Evolutionary conservation across 805 yeast species (phyloP), one percentile per base, ranked within the genome.

Genomic region (Myxozyma neotropica): DNA sequence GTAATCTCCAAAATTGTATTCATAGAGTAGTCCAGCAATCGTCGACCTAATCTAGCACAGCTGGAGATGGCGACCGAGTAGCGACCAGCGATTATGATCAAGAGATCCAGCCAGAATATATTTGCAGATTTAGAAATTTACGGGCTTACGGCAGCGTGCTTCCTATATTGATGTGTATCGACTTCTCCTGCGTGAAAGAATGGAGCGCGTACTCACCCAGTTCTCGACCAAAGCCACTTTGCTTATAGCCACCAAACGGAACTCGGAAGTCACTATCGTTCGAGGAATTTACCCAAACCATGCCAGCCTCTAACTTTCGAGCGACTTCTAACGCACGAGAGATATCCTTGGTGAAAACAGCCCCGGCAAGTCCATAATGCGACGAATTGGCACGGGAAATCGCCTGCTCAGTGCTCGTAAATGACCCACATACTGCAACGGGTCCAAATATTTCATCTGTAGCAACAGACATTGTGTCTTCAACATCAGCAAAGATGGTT

Each of bases 151-250:
- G 43, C 21, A 47, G n/a, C n/a, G n/a, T n/a, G n/a, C n/a, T n/a
- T n/a, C 65, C 63, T 29, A 65, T 15, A 42, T 62, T 65, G 49
- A 76, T 71, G 54, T 75, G 78, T 52, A 92, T 95, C 53, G 97
- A 87, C 81, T 92, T 93, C 66, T 80, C 81, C 74, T 89, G 95
- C 64, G 89, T 84, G 80, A 91, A 93, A 74, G 85, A 86, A 61
- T 87, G 88, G 70, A 93, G 76, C 58, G 95, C 96, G 66, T 89
- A 92, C 62, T 81, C 82, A 70, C 97, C 97, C 81, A 91, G 84
- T 80, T 93, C 97, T 75, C 96, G 84, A 72, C 98, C 97, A 63
- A 87, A 79, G 75, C 98, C 98, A 59, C 94, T 86, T 81, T 85
- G 84, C 75, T 89, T 89, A 79, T 80, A 88, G 47, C 97, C 97